These are phyloP conservation scores for Chlamydomonas sphaeroides DNA, from an alignment of 139 green algal species.

Conservation along the genomic window DNA sequence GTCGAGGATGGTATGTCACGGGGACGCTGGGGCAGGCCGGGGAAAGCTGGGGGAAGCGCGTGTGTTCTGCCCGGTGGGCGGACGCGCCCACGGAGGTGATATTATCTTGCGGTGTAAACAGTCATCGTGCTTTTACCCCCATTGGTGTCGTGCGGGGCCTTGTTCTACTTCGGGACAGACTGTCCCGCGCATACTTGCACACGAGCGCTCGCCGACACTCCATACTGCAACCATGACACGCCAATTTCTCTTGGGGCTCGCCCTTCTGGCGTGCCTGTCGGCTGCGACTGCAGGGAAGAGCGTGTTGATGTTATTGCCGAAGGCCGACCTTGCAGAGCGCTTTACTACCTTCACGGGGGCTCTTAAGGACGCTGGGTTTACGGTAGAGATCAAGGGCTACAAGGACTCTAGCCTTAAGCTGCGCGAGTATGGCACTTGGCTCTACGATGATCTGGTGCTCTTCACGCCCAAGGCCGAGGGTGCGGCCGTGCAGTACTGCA, in stretches of 20 bases:
- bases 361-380: constrained; percentile 48
- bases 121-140: no score
- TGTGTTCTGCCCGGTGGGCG: no score
- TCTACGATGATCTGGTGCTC: constrained; percentile 87
- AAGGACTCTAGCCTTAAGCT: constrained; percentile 71
- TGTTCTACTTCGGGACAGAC: no score
- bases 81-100: no score
- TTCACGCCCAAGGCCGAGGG: constrained; percentile 71
- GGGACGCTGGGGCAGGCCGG: no score
- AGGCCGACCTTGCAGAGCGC: constrained; percentile 29
- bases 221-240: constrained; percentile 16
- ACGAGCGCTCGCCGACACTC: no score
- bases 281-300: neutral
- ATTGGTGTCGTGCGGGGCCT: no score
- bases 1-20: no score
- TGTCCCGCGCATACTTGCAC: no score
- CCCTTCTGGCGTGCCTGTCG: neutral
- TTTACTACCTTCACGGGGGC: constrained; percentile 69
- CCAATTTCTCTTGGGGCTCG: neutral
- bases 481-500: no score
- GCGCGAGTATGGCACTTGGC: constrained; percentile 78
- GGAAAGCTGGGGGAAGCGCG: no score
- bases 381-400: constrained; percentile 62
- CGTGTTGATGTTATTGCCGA: constrained; percentile 71
- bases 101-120: no score